phyloP scores from a whole-genome alignment of 352 stramenopile species.

The Phytophthora sansomeana region DNA sequence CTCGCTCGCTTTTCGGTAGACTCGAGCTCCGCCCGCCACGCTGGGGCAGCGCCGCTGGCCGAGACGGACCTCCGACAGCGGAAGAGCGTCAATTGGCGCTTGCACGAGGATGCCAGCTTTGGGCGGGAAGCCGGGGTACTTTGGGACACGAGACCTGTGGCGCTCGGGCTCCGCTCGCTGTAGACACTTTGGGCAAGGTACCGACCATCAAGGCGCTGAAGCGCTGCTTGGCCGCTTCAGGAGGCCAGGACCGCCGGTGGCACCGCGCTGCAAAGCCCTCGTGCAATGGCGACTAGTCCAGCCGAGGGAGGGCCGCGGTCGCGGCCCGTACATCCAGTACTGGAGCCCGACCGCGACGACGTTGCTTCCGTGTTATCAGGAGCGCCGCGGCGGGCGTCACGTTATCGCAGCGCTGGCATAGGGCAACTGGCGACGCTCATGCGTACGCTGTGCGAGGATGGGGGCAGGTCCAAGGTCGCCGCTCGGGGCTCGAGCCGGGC shows the following conservation, averaged over 20 bases:
- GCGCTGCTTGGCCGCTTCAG: conserved; percentile 1
- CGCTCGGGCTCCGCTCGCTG: conserved; percentile 7
- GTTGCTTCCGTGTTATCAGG: conserved; percentile 9
- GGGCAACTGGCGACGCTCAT: conserved; percentile 21
- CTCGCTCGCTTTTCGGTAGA: background rate
- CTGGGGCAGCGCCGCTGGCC: background rate
- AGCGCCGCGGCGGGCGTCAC: conserved; percentile 1
- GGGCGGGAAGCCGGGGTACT: conserved; percentile 29
- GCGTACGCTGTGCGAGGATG: conserved; percentile 13
- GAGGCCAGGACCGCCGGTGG: background rate
- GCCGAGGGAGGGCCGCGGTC: too few species aligned
- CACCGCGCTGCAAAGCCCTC: conserved; percentile 4
- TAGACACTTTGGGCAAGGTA: conserved; percentile 20
- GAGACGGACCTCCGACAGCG: too few species aligned
- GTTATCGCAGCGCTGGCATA: conserved; percentile 23
- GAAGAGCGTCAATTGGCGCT: conserved; percentile 24
- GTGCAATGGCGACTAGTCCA: conserved; percentile 5
- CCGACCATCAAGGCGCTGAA: conserved; percentile 25
- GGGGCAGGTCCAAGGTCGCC: conserved; percentile 1
- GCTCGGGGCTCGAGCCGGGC: conserved; percentile 2
- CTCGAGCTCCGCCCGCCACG: too few species aligned
- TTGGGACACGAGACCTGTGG: conserved; percentile 36
- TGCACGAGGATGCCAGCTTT: background rate
- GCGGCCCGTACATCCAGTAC: too few species aligned
- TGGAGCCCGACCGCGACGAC: background rate